Evolutionary conservation across 2,329 filamentous ascomycete species (phyloP).

Genomic region (Chaetoscypha palmicola): DNA sequence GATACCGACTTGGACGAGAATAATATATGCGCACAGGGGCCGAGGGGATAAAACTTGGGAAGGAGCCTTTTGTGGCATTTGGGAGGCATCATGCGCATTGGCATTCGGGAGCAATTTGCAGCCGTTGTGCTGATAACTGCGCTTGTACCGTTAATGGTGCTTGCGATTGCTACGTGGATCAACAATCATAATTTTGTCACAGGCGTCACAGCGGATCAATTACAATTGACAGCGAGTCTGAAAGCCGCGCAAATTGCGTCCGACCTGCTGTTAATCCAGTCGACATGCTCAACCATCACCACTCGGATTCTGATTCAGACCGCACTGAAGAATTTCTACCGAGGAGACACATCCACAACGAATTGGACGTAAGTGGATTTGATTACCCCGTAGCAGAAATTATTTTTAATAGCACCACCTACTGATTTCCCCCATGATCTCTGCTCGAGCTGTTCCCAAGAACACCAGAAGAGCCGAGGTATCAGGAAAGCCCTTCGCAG

Average conservation of each 20-base stretch:
- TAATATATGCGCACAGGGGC: background rate
- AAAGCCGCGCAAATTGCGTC: slow-evolving; percentile 77
- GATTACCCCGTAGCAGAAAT: no score
- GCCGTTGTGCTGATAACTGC: slow-evolving; percentile 70
- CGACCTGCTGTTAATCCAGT: slow-evolving; percentile 72
- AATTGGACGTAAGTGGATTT: slow-evolving; percentile 51
- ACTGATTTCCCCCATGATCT: no score
- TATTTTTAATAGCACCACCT: no score
- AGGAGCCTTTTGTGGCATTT: background rate
- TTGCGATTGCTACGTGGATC: slow-evolving; percentile 66
- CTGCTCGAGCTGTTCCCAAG: no score
- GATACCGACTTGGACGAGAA: background rate
- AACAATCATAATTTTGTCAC: slow-evolving; percentile 57
- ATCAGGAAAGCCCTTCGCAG: no score
- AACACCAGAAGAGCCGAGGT: no score
- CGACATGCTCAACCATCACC: slow-evolving; percentile 63
- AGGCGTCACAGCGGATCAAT: slow-evolving; percentile 49
- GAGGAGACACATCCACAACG: slow-evolving; percentile 44
- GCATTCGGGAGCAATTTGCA: slow-evolving; percentile 81
- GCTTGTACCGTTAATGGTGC: slow-evolving; percentile 66
- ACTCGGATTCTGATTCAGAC: slow-evolving; percentile 57
- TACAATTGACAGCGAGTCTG: slow-evolving; percentile 74
- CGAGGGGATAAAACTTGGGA: background rate
- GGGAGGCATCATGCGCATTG: slow-evolving; percentile 61
- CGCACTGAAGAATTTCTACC: slow-evolving; percentile 45